Evolutionary conservation across 208 protist species (phyloP).

Genomic region (Wallacemonas sp.): DNA sequence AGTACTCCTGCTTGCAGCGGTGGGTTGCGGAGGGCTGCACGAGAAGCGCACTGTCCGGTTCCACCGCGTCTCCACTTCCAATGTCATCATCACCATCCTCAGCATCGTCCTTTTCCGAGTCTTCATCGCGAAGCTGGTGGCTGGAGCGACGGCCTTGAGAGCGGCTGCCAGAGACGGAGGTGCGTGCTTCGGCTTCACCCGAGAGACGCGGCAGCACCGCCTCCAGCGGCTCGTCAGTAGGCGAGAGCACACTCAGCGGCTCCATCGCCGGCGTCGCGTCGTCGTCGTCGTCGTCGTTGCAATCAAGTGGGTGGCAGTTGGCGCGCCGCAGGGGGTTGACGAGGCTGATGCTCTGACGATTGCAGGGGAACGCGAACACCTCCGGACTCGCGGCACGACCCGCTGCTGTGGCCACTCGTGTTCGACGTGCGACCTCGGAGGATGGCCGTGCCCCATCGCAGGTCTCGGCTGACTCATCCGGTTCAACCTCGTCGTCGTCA

Average conservation of each 20-base stretch:
- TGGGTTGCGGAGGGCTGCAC: constrained; percentile 7
- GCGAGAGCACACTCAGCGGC: background rate
- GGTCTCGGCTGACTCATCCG: background rate
- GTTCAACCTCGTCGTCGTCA: constrained; percentile 1
- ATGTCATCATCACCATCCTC: background rate
- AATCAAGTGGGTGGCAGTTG: background rate
- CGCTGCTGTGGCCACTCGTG: too few species aligned
- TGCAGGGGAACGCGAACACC: constrained; percentile 5
- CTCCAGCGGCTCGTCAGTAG: constrained; percentile 1
- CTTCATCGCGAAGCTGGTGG: background rate
- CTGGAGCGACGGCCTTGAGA: background rate
- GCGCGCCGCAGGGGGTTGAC: background rate
- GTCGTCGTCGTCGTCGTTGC: background rate
- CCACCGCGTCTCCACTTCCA: background rate
- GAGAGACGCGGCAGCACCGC: background rate
- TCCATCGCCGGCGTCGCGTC: constrained; percentile 1
- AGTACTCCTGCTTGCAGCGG: constrained; percentile 12
- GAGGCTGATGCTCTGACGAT: constrained; percentile 9
- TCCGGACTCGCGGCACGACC: constrained; percentile 8
- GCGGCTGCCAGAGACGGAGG: too few species aligned
- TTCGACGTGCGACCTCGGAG: too few species aligned
- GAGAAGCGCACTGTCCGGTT: background rate
- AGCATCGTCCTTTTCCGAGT: background rate
- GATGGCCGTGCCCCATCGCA: too few species aligned
- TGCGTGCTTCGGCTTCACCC: background rate